Evolutionary conservation across 768 basidiomycete species (phyloP), one percentile per base, ranked within the genome.

Genomic region (Daedaleopsis nitida): DNA sequence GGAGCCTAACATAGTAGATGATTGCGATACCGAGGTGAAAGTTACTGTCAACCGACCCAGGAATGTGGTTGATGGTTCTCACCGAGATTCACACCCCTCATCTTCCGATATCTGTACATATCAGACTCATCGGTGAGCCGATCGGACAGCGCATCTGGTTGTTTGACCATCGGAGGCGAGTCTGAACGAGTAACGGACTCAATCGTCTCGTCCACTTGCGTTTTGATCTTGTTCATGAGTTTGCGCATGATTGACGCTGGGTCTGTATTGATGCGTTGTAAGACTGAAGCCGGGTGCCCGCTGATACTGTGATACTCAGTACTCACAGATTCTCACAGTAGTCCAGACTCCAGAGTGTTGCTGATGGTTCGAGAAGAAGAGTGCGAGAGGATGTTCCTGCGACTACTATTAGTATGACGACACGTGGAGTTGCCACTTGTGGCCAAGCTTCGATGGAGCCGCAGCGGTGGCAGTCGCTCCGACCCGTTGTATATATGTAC

Each of bases 11-110:
- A 19, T 11, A 9, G 21, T 9, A n/a, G 27, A 32, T 32, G 27
- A 32, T 32, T 32, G 27, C 7, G 27, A 32, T 32, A 32, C 27
- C 27, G 27, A 32, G 27, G 27, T 32, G 27, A 32, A 32, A 32
- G 27, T 32, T 27, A 57, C 55, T 5, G 45, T 27, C 19, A 50
- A 44, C 44, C 16, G 62, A 52, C 19, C 47, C 54, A 38, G 43
- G 35, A 16, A 23, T 54, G 45, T 23, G 45, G 54, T 21, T 24
- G 13, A 43, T 53, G 67, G 34, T 63, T 73, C 80, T 70, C 70
- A 87, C 91, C 91, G 11, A 94, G 82, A 71, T 94, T 94, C 6
- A 92, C 86, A n/a, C 91, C 91, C 55, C 86, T 80, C 66, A 91
- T 90, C 68, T 86, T 88, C 64, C 91, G 81, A 74, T 85, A 88